A percentile compares a stretch with the other conserved stretches of the same genome.
Evolutionary conservation across 257 asterid genomes (phyloP).

Genomic region (Nyctanthes arbortristis): DNA sequence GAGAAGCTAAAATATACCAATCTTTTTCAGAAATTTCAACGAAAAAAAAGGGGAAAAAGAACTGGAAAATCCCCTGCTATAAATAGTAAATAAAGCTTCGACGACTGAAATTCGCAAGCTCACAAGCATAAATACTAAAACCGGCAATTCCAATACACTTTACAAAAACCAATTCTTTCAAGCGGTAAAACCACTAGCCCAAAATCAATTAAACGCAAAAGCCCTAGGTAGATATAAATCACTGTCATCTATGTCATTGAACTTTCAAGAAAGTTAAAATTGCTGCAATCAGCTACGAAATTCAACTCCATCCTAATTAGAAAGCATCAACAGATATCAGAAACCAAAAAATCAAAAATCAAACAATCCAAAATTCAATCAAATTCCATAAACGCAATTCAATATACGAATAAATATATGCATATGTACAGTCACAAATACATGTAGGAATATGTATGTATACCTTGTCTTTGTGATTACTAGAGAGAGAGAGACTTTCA

Average conservation of each 20-base stretch:
- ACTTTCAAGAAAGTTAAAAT: neutral
- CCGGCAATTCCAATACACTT: neutral
- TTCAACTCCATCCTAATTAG: neutral
- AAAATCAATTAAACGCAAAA: neutral
- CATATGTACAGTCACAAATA: no score
- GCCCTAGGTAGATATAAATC: neutral
- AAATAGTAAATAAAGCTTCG: neutral
- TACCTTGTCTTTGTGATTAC: neutral
- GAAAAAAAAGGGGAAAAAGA: neutral
- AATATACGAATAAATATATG: neutral
- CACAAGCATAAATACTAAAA: neutral
- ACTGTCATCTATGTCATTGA: neutral
- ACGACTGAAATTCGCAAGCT: neutral
- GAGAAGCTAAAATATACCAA: neutral
- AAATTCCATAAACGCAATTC: neutral
- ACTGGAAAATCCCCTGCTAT: neutral
- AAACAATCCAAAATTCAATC: constrained; percentile 1
- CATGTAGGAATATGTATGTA: neutral
- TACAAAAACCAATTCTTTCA: neutral
- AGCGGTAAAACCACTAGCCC: neutral
- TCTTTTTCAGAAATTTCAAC: neutral
- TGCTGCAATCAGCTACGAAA: neutral
- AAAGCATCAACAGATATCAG: neutral
- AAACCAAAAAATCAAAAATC: neutral
- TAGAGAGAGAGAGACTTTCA: neutral